Evolutionary conservation across 148 eudicot species (phyloP).

Genomic region (Vaccinium corymbosum): DNA sequence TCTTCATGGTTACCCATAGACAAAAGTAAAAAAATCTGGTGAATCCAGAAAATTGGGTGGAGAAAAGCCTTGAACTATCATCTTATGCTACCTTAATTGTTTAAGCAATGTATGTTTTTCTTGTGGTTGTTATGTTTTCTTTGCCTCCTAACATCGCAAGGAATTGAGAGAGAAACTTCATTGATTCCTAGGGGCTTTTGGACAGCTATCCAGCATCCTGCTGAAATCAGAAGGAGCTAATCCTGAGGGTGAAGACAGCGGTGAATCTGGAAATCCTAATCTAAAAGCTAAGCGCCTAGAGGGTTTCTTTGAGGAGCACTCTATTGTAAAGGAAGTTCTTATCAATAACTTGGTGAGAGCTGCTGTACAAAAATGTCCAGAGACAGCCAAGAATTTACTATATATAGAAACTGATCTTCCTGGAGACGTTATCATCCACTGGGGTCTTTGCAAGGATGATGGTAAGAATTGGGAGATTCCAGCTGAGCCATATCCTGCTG

Average conservation of each 20-base stretch:
- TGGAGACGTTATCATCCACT: constrained; percentile 75
- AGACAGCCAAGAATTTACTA: constrained; percentile 54
- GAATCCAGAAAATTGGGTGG: not conserved
- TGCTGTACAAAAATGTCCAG: constrained; percentile 50
- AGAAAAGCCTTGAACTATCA: not conserved
- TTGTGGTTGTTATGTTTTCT: not conserved
- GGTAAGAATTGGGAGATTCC: constrained; percentile 74
- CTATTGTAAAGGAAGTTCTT: constrained; percentile 52
- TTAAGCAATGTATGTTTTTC: not conserved
- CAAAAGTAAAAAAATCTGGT: not conserved
- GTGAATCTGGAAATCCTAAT: constrained; percentile 27
- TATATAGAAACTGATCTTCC: constrained; percentile 75
- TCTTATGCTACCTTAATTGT: not conserved
- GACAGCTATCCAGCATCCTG: constrained; percentile 52
- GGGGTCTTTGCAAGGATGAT: constrained; percentile 75
- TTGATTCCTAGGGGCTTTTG: constrained; percentile 46
- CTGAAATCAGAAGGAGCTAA: constrained; percentile 41
- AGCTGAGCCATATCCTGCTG: constrained; percentile 62
- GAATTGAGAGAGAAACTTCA: constrained; percentile 13
- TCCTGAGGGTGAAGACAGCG: constrained; percentile 31
- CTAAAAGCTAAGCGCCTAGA: constrained; percentile 40
- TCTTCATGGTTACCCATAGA: not conserved
- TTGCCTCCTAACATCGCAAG: not conserved
- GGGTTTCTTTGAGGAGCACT: constrained; percentile 68
- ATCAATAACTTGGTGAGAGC: constrained; percentile 48